Evolutionary conservation across 2,329 filamentous ascomycete genomes (phyloP), one percentile per base, ranked within the genome.

Genomic region (Pseudocercospora crystallina): DNA sequence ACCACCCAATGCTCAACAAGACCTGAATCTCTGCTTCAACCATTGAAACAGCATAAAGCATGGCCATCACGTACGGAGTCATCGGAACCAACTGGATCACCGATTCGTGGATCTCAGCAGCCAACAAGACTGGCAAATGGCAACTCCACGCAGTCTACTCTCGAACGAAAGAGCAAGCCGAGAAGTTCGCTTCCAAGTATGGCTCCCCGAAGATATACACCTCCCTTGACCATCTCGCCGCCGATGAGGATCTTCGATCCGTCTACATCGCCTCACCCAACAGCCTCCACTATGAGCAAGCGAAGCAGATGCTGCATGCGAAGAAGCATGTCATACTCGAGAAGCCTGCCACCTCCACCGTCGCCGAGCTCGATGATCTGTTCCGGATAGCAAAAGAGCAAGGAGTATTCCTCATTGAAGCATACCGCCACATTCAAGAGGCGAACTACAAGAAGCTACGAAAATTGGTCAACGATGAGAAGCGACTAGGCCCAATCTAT

Each of bases 81-180:
- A 73, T 78, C 51, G 75, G 75, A 57, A 76, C 74, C 2, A 65
- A 63, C 61, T 78, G 76, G 76, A 78, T 78, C 61, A 77, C 75
- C 2, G 71, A 73, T 55, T 74, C 73, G 8, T 78, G 71, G 64
- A 70, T 78, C 60, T 59, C 66, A 11, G 69, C 67, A 14, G 73
- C 75, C 10, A 68, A 73, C 29, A 68, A 74, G 33, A 73, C 73
- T 2, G 61, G 62, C 14, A 65, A 70, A 65, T 78, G 73, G 71
- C 66, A 66, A 32, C 71, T 78, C 26, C 55, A 64, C 5, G 71
- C 74, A 39, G 72, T 78, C 41, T 78, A 76, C 66, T 77, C 74
- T 3, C 72, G 76, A 50, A 72, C 64, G 26, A 62, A 66, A 56
- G 70, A 73, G 5, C 69, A 72, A 4, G 75, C 74, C 14, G 61